A percentile compares a stretch with the other conserved stretches of the same genome.
Conservation (phyloP, 345 rosid species). For the Brassica cretica region DNA sequence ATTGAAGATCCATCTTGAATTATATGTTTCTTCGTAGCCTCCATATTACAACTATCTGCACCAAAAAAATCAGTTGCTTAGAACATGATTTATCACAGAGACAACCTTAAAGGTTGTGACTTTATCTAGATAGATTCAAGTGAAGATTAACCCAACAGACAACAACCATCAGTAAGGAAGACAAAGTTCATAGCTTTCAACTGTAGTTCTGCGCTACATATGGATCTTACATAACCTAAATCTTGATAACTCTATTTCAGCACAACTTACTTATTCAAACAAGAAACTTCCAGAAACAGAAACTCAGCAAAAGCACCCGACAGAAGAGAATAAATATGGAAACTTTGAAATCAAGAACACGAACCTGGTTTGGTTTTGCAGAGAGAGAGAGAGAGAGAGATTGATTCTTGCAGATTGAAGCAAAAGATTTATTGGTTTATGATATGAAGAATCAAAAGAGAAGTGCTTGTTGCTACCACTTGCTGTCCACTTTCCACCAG, state of each 20-base stretch:
- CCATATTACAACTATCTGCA: constrained; percentile 40
- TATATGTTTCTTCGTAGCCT: constrained; percentile 46
- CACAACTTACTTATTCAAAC: neutral
- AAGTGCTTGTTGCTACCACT: constrained; percentile 39
- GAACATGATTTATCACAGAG: constrained; percentile 3
- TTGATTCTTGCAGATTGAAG: neutral
- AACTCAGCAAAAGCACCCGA: constrained; percentile 13
- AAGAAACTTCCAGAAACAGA: constrained; percentile 6
- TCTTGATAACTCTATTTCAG: constrained; percentile 10
- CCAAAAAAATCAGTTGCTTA: neutral
- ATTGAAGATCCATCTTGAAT: constrained; percentile 43
- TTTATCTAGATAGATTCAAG: constrained; percentile 17
- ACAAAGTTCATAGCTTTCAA: constrained; percentile 2
- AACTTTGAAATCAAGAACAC: constrained; percentile 27
- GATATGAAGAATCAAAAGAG: constrained; percentile 25
- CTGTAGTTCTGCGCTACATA: neutral
- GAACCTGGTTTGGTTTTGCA: constrained; percentile 17
- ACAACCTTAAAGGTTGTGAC: constrained; percentile 17
- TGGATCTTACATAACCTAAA: constrained; percentile 19
- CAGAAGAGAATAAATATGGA: constrained; percentile 5
- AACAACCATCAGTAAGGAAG: neutral
- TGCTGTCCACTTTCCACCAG: constrained; percentile 35
- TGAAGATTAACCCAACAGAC: constrained; percentile 6
- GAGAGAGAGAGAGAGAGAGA: constrained; percentile 4
- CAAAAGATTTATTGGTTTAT: neutral